Base-by-base conservation (phyloP, 2,329 filamentous ascomycete genomes). In the Colletotrichum tofieldiae region DNA sequence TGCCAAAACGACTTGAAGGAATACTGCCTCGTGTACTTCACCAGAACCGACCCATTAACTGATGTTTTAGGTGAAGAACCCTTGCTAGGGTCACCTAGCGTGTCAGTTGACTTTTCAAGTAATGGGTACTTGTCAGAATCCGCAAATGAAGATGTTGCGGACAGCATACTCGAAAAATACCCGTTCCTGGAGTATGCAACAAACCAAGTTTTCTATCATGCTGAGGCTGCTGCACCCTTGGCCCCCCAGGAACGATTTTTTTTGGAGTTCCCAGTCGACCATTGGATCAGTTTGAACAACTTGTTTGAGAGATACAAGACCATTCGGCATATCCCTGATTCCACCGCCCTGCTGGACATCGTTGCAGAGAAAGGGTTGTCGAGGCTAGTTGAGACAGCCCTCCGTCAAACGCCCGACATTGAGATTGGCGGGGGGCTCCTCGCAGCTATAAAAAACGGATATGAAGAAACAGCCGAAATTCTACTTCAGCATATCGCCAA, bases 181-280 rank as follows among this genome's bases (percentile, higher is more conserved):
- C 65, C 65, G 1, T 65, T 72, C 4, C 3, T 72, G 7, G 41
- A 72, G 1, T 71, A 71, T 3, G 63, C 67, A 1, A 61, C 55
- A 3, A 66, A 3, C 1, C n/a, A 56, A 0, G 5, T 71, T 5
- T 35, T 71, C 11, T 23, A 26, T 1, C 67, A 71, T n/a, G 3
- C 67, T 0, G 3, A 71, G 11, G 5, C 20, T 0, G 67, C 67
- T 0, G 54, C 39, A 4, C 1, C 3, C 1, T 12, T 14, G 2
- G 0, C n/a, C 3, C 4, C 8, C 8, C 67, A 71, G 29, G 9
- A 26, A 43, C 5, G 5, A 5, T 0, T 71, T 67, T 0, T 71
- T 1, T n/a, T 6, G 7, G 2, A 5, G 0, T 71, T 71, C 7
- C 11, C 23, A 1, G 26, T 67, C 1, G 0, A 39, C 0, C 0